Base-by-base conservation (phyloP, 1,284 basidiomycete species). In the Sporisorium scitamineum region DNA sequence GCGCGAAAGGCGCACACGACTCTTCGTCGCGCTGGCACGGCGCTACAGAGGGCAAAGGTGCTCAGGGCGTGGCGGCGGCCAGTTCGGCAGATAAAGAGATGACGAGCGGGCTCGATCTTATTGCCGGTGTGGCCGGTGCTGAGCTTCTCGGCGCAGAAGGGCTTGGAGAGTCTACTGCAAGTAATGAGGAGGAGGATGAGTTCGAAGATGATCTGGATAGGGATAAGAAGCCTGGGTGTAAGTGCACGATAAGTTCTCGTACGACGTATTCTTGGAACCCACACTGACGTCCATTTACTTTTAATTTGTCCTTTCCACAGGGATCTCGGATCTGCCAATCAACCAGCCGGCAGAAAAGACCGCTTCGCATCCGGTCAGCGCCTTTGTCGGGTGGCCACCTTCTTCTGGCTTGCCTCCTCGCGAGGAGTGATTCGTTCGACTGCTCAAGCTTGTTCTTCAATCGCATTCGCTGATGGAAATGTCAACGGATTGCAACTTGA, bases 281-380 rank as follows among this genome's bases (percentile, higher is more conserved):
- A 45, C 29, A 41, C 66, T 63, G 53, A 58, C 66, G 5, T 34
- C 13, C 20, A 16, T 32, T 10, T 10, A 0, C 47, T 34, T 31
- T 48, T 31, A 26, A 10, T 48, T 18, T 1, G 0, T 27, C 20
- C 37, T 52, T 4, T 32, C 26, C 20, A 7, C 52, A 71, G 54
- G 71, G 74, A 76, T 76, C 41, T 73, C 70, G 22, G 74, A 76
- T 56, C 27, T 76, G 48, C 74, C 74, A 5, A 72, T 76, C 66
- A 73, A 76, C 11, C 64, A 68, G 22, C 74, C 74, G 41, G 70
- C 60, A 29, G 74, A 76, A 31, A 76, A 76, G 52, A 72, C 65
- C 0, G 74, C 74, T 16, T 61, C 73, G 41, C 65, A 71, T 60
- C 68, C 73, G 6, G 73, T 71, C 39, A 61, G 65, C 41, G 69